Base-by-base conservation (phyloP, 2,329 filamentous ascomycete species). In the Ophiostoma populinum region DNA sequence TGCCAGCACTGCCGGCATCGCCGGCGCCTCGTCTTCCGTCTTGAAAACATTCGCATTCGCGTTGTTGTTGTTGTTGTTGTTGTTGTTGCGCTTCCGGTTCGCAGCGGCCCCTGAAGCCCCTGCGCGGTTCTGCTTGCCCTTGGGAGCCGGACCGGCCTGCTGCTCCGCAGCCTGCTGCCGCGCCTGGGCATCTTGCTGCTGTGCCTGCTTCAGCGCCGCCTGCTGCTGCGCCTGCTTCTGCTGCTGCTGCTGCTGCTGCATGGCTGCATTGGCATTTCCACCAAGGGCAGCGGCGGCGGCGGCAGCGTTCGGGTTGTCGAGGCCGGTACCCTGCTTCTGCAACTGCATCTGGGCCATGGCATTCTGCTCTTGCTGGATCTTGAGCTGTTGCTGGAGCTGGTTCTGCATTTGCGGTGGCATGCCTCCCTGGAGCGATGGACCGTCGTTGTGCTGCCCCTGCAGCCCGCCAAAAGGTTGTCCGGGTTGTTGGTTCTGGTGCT, bases 371-470 rank as follows among this genome's bases (percentile, higher is more conserved):
- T 32, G 16, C 6, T 27, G 32, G 3, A 32, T 27, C 20, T 34
- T 25, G 13, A 26, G 32, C 16, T 34, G 37, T 51, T 48, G 17
- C 41, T 36, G 36, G 53, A 54, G 43, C 20, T 34, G 32, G 10
- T 25, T 35, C 9, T 34, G 33, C 10, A 28, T 33, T 15, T 40
- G n/a, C n/a, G n/a, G n/a, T n/a, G n/a, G n/a, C n/a, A n/a, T n/a
- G n/a, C n/a, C n/a, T n/a, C n/a, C n/a, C n/a, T n/a, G n/a, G n/a
- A n/a, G n/a, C n/a, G n/a, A n/a, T n/a, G n/a, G n/a, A n/a, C n/a
- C n/a, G n/a, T n/a, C n/a, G n/a, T n/a, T n/a, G n/a, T n/a, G n/a
- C n/a, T n/a, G n/a, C n/a, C n/a, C n/a, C n/a, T n/a, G n/a, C n/a
- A n/a, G n/a, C n/a, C n/a, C n/a, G n/a, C n/a, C n/a, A n/a, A n/a